Evolutionary conservation across 805 yeast genomes (phyloP).

Genomic region (Cyberlindnera meyerae): DNA sequence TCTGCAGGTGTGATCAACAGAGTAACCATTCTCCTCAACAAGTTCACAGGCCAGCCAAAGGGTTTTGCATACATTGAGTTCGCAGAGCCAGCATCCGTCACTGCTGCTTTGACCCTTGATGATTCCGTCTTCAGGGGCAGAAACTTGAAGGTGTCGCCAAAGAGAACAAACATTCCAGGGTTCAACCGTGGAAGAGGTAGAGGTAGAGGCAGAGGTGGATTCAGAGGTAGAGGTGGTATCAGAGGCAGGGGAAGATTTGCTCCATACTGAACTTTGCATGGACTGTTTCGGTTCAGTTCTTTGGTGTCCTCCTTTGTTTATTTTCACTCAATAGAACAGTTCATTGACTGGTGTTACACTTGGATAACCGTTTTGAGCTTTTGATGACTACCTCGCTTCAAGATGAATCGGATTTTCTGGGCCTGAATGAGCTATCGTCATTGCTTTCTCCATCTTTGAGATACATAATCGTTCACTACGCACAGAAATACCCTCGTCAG

Average conservation of each 20-base stretch:
- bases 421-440: slow-evolving; percentile 68
- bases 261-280: slow-evolving; percentile 37
- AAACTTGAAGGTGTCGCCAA: slow-evolving; percentile 65
- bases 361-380: too few species aligned
- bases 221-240: slow-evolving; percentile 29
- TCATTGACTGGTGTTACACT: too few species aligned
- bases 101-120: slow-evolving; percentile 59
- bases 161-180: slow-evolving; percentile 81
- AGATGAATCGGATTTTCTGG: too few species aligned
- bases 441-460: slow-evolving; percentile 79
- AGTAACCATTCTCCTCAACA: slow-evolving; percentile 72
- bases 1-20: slow-evolving; percentile 70
- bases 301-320: background rate
- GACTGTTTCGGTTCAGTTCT: background rate
- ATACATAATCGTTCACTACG: slow-evolving; percentile 74
- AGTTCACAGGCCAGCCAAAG: slow-evolving; percentile 73
- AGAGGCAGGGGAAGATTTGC: slow-evolving; percentile 40
- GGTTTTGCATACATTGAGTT: slow-evolving; percentile 88
- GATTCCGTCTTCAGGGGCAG: slow-evolving; percentile 66
- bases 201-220: slow-evolving; percentile 44
- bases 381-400: too few species aligned
- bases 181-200: slow-evolving; percentile 44
- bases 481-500: slow-evolving; percentile 70
- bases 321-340: too few species aligned
- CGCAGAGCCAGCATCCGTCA: slow-evolving; percentile 58